These are phyloP conservation scores for Flammula alnicola DNA, from an alignment of 1,284 basidiomycete species.

Conservation along the genomic window DNA sequence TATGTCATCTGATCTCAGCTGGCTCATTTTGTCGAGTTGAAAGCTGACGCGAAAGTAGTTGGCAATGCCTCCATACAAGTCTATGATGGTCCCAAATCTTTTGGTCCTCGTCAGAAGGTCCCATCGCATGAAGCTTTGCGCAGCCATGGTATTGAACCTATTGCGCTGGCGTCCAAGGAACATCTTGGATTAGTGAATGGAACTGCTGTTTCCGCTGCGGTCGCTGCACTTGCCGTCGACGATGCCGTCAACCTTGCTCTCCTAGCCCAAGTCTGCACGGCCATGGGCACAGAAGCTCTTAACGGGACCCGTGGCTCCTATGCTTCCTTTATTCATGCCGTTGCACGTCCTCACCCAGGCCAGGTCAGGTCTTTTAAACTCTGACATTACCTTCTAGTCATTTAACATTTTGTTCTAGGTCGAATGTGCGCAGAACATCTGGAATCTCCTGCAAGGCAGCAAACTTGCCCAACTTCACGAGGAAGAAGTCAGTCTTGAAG, in stretches of 20 bases:
- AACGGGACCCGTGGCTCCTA: slow-evolving; percentile 74
- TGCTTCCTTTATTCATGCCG: slow-evolving; percentile 79
- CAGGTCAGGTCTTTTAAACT: slow-evolving; percentile 52
- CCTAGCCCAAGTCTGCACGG: slow-evolving; percentile 79
- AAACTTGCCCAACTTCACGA: slow-evolving; percentile 66
- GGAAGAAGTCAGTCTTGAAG: slow-evolving; percentile 45
- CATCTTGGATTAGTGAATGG: slow-evolving; percentile 86
- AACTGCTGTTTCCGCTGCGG: slow-evolving; percentile 79
- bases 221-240: slow-evolving; percentile 70
- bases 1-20: too few relatives aligned
- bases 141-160: slow-evolving; percentile 65
- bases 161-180: slow-evolving; percentile 80
- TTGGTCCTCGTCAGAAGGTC: slow-evolving; percentile 57
- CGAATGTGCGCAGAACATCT: slow-evolving; percentile 72
- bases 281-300: slow-evolving; percentile 84
- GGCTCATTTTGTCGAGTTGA: too few relatives aligned
- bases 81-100: slow-evolving; percentile 57
- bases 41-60: slow-evolving; percentile 35
- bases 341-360: slow-evolving; percentile 85
- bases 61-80: slow-evolving; percentile 80
- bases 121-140: slow-evolving; percentile 67
- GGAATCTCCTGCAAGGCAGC: slow-evolving; percentile 69
- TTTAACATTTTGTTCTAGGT: slow-evolving; percentile 40
- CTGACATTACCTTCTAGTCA: neutral
- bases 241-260: slow-evolving; percentile 76